Conservation (phyloP, 768 basidiomycete genomes). For the Clavulina sp. region DNA sequence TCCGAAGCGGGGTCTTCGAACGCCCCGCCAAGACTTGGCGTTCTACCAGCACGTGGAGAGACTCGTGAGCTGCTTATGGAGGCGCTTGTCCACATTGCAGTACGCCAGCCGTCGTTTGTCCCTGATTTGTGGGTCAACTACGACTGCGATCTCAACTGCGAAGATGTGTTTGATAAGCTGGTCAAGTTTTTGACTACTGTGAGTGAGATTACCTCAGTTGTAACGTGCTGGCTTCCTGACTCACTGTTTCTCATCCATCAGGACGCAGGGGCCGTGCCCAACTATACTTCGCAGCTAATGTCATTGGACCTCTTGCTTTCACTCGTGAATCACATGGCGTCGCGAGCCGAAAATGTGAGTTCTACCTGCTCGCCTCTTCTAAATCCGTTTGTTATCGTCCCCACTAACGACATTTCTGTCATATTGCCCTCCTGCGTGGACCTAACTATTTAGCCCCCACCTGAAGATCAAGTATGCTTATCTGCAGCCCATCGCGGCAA, state of each 20-base stretch:
- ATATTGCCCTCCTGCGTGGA: too few relatives aligned
- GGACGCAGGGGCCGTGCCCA: slow-evolving; percentile 37
- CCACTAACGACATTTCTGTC: too few relatives aligned
- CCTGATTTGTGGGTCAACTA: slow-evolving; percentile 92
- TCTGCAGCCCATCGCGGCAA: neutral
- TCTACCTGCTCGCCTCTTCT: neutral
- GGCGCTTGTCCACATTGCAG: slow-evolving; percentile 62
- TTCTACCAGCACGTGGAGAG: slow-evolving; percentile 68
- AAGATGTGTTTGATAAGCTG: slow-evolving; percentile 84
- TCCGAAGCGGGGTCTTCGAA: too few relatives aligned
- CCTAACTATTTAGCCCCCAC: too few relatives aligned
- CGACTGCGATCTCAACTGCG: slow-evolving; percentile 92
- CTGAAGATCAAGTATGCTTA: too few relatives aligned
- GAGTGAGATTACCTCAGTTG: slow-evolving; percentile 13
- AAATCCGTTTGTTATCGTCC: neutral
- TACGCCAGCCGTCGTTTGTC: slow-evolving; percentile 80
- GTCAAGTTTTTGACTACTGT: slow-evolving; percentile 82
- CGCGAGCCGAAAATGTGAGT: slow-evolving; percentile 36
- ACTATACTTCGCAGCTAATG: slow-evolving; percentile 64
- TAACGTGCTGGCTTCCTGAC: neutral
- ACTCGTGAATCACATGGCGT: slow-evolving; percentile 78
- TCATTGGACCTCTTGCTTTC: slow-evolving; percentile 76
- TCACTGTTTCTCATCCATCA: slow-evolving; percentile 24
- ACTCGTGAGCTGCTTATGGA: slow-evolving; percentile 83
- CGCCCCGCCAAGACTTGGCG: slow-evolving; percentile 33